Base-by-base conservation (phyloP, 1,139 yeast genomes). In the Yamadazyma membranifaciens region DNA sequence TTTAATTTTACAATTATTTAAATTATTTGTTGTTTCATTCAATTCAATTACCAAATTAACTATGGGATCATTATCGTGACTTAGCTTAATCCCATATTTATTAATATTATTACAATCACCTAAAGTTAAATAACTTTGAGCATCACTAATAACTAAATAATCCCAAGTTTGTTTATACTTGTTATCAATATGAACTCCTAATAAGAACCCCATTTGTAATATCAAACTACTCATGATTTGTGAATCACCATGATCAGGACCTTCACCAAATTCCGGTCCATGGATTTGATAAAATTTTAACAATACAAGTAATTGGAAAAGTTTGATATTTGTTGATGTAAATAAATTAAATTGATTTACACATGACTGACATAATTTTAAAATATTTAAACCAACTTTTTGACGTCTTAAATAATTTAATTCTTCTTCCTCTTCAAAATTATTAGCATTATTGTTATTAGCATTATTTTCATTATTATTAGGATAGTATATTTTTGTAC, bases 211-310 rank as follows among this genome's bases (percentile, higher is more conserved):
- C 58, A 67, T 65, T 43, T 73, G 71, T n/a, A 64, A 52, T 30
- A 76, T 47, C 37, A 71, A 46, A 1, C 73, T 72, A 41, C 58
- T 68, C 39, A 60, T 62, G 4, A 69, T 56, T 38, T 58, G 63
- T 0, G 75, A 65, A 46, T 75, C 78, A 10, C 79, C 79, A 29
- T 70, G 67, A 27, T 79, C 81, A 2, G 64, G 61, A 10, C 60
- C 63, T 40, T 69, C 73, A 14, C 80, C 78, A 46, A 73, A 33
- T 24, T 43, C 45, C 2, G 44, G 45, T 2, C 42, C 45, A 13
- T 20, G 26, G 9, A 22, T 20, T 36, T 40, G 37, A 33, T 43
- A 43, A 33, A 13, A 11, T 20, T 39, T 38, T 16, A 43, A 5
- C 9, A 37, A 25, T 6, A 43, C 9, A 17, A 31, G 25, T 26